Evolutionary conservation across 1,284 basidiomycete genomes (phyloP).

Genomic region (Leccinum variabile): DNA sequence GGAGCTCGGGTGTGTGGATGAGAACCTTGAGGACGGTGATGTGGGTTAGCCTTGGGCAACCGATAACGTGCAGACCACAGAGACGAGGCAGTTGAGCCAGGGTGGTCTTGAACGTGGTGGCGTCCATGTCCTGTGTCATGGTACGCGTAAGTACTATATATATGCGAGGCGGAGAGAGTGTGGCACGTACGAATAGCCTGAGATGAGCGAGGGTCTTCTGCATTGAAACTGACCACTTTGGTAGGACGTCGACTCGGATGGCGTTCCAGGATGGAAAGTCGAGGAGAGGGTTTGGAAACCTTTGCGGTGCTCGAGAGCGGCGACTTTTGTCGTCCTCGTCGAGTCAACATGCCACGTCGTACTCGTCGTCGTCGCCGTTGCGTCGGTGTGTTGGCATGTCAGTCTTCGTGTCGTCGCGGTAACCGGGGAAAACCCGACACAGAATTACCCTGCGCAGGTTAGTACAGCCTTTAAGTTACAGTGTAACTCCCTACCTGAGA

Average conservation of each 20-base stretch:
- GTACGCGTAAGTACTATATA: slow-evolving; percentile 1
- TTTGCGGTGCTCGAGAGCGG: slow-evolving; percentile 42
- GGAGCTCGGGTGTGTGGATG: slow-evolving; percentile 50
- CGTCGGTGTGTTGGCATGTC: too few relatives aligned
- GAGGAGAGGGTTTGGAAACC: slow-evolving; percentile 47
- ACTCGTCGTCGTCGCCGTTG: too few relatives aligned
- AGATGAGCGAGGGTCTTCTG: slow-evolving; percentile 49
- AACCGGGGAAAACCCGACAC: too few relatives aligned
- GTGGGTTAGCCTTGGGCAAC: slow-evolving; percentile 58
- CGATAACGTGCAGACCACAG: slow-evolving; percentile 55
- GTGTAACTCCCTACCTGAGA: too few relatives aligned
- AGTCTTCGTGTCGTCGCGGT: too few relatives aligned
- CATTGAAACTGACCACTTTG: slow-evolving; percentile 49
- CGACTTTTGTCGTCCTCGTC: slow-evolving; percentile 32
- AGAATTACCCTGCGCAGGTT: too few relatives aligned
- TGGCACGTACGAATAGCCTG: slow-evolving; percentile 53
- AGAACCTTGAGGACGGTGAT: slow-evolving; percentile 45
- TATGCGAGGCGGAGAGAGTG: background rate
- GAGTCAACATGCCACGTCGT: too few relatives aligned
- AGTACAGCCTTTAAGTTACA: too few relatives aligned
- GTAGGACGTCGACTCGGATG: slow-evolving; percentile 47
- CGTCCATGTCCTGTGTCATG: slow-evolving; percentile 54
- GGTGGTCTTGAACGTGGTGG: slow-evolving; percentile 46
- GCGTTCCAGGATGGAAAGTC: slow-evolving; percentile 62
- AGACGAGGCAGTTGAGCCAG: slow-evolving; percentile 53